phyloP scores from a whole-genome alignment of 305 asterid species.

The Fraxinus platypoda region DNA sequence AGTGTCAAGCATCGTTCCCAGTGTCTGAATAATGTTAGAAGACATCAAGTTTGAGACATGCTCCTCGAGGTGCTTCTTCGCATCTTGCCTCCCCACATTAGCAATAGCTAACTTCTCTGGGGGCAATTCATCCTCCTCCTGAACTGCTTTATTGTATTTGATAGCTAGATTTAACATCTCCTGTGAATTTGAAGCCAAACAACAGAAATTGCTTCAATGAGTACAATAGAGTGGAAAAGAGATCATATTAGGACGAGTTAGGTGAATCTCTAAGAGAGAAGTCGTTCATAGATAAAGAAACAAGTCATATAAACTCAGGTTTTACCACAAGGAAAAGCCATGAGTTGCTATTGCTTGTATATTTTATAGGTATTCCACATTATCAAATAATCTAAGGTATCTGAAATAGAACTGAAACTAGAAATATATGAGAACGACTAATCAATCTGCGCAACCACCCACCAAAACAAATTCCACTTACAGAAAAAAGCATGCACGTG shows the following conservation, averaged over 20 bases:
- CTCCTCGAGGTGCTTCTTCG: conserved; percentile 96
- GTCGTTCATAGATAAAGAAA: neutral
- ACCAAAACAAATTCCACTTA: neutral
- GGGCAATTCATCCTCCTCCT: conserved; percentile 90
- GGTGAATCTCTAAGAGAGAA: neutral
- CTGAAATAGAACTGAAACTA: neutral
- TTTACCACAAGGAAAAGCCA: neutral
- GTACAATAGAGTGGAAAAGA: neutral
- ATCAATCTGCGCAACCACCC: neutral
- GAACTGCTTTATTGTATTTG: conserved; percentile 93
- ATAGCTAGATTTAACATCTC: conserved; percentile 83
- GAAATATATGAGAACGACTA: neutral
- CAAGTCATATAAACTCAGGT: neutral
- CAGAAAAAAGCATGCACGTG: neutral
- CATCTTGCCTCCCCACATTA: conserved; percentile 95
- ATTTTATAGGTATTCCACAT: neutral
- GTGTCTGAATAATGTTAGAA: conserved; percentile 81
- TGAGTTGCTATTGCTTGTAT: neutral
- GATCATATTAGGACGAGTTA: neutral
- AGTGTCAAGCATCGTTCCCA: conserved; percentile 97
- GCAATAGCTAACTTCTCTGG: conserved; percentile 95
- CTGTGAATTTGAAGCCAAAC: conserved; percentile 38
- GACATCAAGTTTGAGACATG: conserved; percentile 96
- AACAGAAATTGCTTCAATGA: neutral
- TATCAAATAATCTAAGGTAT: neutral